Base-by-base conservation (phyloP, 768 basidiomycete species). In the Chalciporus piperatus region DNA sequence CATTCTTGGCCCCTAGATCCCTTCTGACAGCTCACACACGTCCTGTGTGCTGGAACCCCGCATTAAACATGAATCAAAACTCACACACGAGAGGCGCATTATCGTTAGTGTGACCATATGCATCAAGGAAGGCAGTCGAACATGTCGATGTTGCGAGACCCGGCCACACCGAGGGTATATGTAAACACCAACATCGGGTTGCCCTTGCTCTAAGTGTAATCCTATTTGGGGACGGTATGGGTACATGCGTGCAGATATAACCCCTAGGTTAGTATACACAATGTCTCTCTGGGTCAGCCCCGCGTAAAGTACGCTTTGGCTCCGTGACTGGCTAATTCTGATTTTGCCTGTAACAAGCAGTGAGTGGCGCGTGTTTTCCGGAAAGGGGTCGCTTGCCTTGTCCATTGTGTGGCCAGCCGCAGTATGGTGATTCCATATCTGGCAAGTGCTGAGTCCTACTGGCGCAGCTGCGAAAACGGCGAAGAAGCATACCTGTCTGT, bases 241-340 rank as follows among this genome's bases (percentile, higher is more conserved):
- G 50, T 65, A 59, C 67, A 57, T 58, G 51, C 41, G 46, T 41
- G 45, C 41, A 41, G 27, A 38, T 14, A 37, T 39, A 56, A 32
- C 28, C 17, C 28, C 16, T 48, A 50, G 27, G 55, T 58, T 17
- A 41, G 52, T 48, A 54, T 28, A 48, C 35, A 25, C 30, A n/a
- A 41, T 23, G 14, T 48, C 55, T 38, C 55, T 27, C 35, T 42
- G 33, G 44, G 56, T 81, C 70, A 90, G 55, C 89, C 89, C 53
- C 89, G 82, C 54, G 84, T 87, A 70, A 94, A 92, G 72, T 94
- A 94, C 23, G 89, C 83, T 69, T 86, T 90, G 52, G 92, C 87
- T 12, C 92, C 92, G 59, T 93, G 88, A 46, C 76, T 78, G 4
- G 90, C 87, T 44, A 96, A 70, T 66, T 95, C 92, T 23, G 81